Evolutionary conservation across 257 asterid species (phyloP).

Genomic region (Coffea eugenioides): DNA sequence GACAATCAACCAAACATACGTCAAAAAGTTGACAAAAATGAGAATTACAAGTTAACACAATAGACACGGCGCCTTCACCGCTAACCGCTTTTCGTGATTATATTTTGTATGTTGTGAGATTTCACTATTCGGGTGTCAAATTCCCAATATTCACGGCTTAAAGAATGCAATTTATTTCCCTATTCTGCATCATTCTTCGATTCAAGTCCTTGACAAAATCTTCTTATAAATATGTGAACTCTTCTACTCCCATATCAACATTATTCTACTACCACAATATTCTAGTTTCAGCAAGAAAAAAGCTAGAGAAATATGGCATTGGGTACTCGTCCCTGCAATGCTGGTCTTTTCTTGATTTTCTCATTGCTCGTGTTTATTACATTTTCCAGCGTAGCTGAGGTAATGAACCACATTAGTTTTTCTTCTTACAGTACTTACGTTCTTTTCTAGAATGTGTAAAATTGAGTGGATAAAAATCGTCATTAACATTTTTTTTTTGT

Average conservation of each 20-base stretch:
- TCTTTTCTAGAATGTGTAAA: too few species aligned
- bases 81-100: conserved; percentile 15
- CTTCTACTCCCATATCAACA: conserved; percentile 1
- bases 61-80: conserved; percentile 46
- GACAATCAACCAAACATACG: too few species aligned
- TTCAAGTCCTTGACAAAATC: too few species aligned
- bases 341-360: conserved; percentile 20
- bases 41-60: too few species aligned
- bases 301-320: neutral
- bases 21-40: too few species aligned
- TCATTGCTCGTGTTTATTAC: conserved; percentile 20
- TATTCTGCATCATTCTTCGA: neutral
- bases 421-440: too few species aligned
- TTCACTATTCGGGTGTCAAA: neutral
- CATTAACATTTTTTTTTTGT: neutral
- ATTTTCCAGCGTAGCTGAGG: conserved; percentile 28
- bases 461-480: too few species aligned
- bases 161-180: conserved; percentile 10
- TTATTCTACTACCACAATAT: neutral
- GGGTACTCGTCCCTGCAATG: conserved; percentile 22
- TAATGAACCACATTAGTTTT: neutral
- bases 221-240: conserved; percentile 25
- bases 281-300: neutral
- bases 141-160: conserved; percentile 44
- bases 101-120: conserved; percentile 5